Evolutionary conservation across 495 filamentous ascomycete genomes (phyloP).

Genomic region (Aspergillus coremiiformis): DNA sequence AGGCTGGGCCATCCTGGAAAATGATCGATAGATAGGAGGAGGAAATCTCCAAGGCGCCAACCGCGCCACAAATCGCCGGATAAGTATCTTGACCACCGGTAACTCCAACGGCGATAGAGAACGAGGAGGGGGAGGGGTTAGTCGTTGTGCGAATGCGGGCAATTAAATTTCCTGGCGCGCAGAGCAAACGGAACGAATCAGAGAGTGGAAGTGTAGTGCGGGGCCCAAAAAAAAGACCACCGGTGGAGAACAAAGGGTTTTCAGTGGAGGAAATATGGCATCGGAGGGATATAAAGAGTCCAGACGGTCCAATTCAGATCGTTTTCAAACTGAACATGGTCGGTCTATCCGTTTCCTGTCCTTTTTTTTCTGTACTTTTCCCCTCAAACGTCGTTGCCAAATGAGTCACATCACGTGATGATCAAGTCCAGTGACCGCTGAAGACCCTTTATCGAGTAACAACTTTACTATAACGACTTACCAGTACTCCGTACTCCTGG

Average conservation of each 20-base stretch:
- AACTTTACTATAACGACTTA: background rate
- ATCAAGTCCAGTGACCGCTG: background rate
- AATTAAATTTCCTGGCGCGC: constrained; percentile 26
- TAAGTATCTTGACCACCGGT: constrained; percentile 42
- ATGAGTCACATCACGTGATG: constrained; percentile 4
- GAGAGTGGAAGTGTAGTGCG: constrained; percentile 9
- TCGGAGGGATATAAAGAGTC: too few relatives aligned
- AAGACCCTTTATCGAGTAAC: background rate
- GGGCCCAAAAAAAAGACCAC: constrained; percentile 12
- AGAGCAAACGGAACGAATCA: constrained; percentile 27
- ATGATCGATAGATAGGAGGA: constrained; percentile 38
- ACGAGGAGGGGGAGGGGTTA: constrained; percentile 18
- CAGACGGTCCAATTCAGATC: too few relatives aligned
- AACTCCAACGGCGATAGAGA: constrained; percentile 19
- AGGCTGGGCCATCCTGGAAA: constrained; percentile 53
- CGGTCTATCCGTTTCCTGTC: too few relatives aligned
- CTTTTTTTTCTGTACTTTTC: background rate
- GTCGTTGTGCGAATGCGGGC: constrained; percentile 25
- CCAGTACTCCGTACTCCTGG: background rate
- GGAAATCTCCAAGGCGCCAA: constrained; percentile 43
- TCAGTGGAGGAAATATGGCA: background rate
- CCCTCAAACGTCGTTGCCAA: too few relatives aligned
- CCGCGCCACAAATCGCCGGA: constrained; percentile 42
- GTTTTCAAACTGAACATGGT: too few relatives aligned
- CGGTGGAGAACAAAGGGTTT: constrained; percentile 6